phyloP scores from a whole-genome alignment of 108 stramenopile species.

The Fragilaria crotonensis region DNA sequence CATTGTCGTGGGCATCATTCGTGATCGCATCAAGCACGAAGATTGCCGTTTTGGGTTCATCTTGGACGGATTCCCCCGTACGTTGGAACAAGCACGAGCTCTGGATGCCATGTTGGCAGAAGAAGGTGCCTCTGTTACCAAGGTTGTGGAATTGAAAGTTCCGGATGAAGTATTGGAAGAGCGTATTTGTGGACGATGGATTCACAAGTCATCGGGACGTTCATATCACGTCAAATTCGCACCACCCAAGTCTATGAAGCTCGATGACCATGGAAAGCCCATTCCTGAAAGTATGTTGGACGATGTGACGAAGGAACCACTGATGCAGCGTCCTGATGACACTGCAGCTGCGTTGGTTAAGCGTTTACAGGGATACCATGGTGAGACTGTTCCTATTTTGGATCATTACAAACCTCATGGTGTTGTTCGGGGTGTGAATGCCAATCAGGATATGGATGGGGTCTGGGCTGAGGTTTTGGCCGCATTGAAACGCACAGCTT shows the following conservation, averaged over 20 bases:
- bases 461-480: conserved; percentile 78
- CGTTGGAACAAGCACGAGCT: conserved; percentile 89
- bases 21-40: conserved; percentile 84
- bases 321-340: conserved; percentile 97
- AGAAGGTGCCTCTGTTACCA: conserved; percentile 85
- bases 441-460: conserved; percentile 86
- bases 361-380: conserved; percentile 91
- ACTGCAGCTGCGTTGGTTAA: conserved; percentile 83
- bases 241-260: conserved; percentile 85
- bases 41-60: conserved; percentile 97
- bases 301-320: conserved; percentile 89
- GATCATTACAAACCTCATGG: conserved; percentile 90
- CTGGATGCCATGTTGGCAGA: conserved; percentile 91
- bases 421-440: conserved; percentile 80
- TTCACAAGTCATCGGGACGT: conserved; percentile 89
- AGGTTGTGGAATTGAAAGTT: conserved; percentile 90
- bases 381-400: conserved; percentile 94
- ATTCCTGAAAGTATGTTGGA: conserved; percentile 77
- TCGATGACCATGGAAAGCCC: conserved; percentile 45
- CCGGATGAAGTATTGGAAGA: conserved; percentile 94
- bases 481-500: conserved; percentile 44
- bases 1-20: conserved; percentile 93
- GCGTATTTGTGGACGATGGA: conserved; percentile 96
- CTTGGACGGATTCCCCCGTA: conserved; percentile 97
- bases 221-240: conserved; percentile 96